Evolutionary conservation across 495 filamentous ascomycete genomes (phyloP), one percentile per base, ranked within the genome.

Genomic region (Penicillium manginii): DNA sequence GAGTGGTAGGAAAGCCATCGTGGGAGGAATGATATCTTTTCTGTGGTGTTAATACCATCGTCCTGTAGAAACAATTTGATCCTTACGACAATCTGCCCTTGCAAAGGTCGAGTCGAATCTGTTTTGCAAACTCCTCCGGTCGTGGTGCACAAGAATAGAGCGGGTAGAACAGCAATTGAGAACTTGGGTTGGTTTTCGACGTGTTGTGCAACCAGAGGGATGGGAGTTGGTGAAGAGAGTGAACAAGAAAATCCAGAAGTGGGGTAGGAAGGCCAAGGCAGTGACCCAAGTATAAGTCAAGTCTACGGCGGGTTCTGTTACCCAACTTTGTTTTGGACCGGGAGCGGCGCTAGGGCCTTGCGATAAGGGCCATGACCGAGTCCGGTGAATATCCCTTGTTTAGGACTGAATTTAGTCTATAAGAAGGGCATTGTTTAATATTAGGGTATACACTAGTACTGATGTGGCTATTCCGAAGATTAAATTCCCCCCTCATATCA

Each of bases 1-100:
- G 91, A n/a, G 82, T 64, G 12, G 88, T 86, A 15, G 91, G 91
- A 62, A 93, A 94, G 53, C 63, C 71, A 58, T 82, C 74, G 65
- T 76, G 55, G 57, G 70, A 52, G 49, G 69, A 58, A 37, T 48
- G 51, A 22, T 59, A 71, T 78, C 78, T 83, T 83, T 65, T 53
- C 62, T 74, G 69, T 48, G 50, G 74, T 70, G 78, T 84, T 71
- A 82, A 81, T 80, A 73, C 69, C 80, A 83, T 83, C 60, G 76
- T 80, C 29, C 78, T 71, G 61, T 31, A 39, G 62, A 70, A 71
- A 46, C 65, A 64, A 71, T 59, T 62, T 74, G 78, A 71, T 75
- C 63, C 81, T 83, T 81, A 82, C 80, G 72, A 70, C 75, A 66
- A 67, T 64, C 69, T 63, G 39, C 59, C 65, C 70, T 66, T 54